These are phyloP conservation scores for Cytospora schulzeri DNA, from an alignment of 2,329 filamentous ascomycete genomes.

Conservation along the genomic window DNA sequence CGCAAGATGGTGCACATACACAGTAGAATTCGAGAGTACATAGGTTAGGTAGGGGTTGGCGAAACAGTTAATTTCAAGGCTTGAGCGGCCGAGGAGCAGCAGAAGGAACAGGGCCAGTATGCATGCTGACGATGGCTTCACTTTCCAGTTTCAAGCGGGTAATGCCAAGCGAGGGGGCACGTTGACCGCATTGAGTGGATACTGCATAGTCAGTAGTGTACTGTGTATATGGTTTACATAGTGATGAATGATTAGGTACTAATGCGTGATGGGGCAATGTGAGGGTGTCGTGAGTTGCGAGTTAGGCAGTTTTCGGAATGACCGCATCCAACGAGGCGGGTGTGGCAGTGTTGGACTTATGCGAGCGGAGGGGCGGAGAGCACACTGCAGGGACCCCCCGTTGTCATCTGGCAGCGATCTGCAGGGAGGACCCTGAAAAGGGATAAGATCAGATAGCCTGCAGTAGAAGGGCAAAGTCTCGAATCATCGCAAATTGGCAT, in stretches of 20 bases:
- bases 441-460: neutral
- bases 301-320: conserved; percentile 15
- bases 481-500: neutral
- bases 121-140: conserved; percentile 22
- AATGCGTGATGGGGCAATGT: conserved; percentile 24
- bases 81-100: neutral
- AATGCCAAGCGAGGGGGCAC: neutral
- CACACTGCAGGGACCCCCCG: conserved; percentile 13
- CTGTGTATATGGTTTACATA: too few relatives aligned
- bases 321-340: conserved; percentile 16
- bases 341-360: neutral
- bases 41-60: too few relatives aligned
- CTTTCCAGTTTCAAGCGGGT: neutral
- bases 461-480: neutral
- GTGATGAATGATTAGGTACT: neutral
- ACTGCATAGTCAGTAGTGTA: neutral
- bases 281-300: conserved; percentile 26
- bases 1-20: neutral
- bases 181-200: neutral
- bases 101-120: neutral
- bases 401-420: conserved; percentile 27
- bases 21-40: neutral
- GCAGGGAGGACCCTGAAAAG: neutral
- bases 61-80: neutral
- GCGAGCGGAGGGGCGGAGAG: neutral